A percentile compares a stretch with the other conserved stretches of the same genome.
Evolutionary conservation across 768 basidiomycete species (phyloP).

Genomic region (Serpula lacrymans): DNA sequence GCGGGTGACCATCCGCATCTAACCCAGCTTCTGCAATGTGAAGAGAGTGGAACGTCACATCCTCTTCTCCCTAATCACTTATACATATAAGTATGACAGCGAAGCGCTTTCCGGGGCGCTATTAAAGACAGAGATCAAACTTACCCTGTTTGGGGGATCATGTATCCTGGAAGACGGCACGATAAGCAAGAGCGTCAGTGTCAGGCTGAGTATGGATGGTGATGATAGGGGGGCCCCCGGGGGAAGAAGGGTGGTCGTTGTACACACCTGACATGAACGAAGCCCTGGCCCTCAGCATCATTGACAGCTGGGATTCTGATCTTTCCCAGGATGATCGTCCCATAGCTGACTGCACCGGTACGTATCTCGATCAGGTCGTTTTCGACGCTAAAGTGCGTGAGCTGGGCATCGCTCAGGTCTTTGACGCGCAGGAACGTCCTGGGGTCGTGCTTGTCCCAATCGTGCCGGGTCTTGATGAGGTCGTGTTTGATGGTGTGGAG

Average conservation of each 20-base stretch:
- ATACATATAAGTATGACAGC: conserved; percentile 4
- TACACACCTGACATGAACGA: conserved; percentile 65
- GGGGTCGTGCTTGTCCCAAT: conserved; percentile 64
- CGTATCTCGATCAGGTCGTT: conserved; percentile 43
- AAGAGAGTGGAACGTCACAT: conserved; percentile 69
- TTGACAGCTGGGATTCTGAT: conserved; percentile 65
- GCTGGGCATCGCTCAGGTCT: conserved; percentile 47
- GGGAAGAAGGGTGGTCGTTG: too few relatives aligned
- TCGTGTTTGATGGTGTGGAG: conserved; percentile 57
- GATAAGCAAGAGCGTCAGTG: not conserved
- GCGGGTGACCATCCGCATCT: conserved; percentile 46
- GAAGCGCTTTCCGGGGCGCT: conserved; percentile 1
- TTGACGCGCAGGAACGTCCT: conserved; percentile 64
- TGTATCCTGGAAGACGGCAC: conserved; percentile 61
- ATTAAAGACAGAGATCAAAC: conserved; percentile 19
- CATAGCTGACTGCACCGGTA: conserved; percentile 60
- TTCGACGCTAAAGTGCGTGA: conserved; percentile 49
- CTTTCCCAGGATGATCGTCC: conserved; percentile 73
- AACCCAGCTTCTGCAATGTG: conserved; percentile 57
- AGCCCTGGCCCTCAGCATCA: conserved; percentile 62
- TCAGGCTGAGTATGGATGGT: too few relatives aligned
- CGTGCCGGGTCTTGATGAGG: conserved; percentile 59
- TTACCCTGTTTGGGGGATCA: conserved; percentile 68
- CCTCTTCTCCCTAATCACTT: conserved; percentile 51
- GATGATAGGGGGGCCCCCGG: too few relatives aligned